A percentile compares a stretch with the other conserved stretches of the same genome.
Conservation (phyloP, 192 early-diverging fungal species). For the Backusella westeae region DNA sequence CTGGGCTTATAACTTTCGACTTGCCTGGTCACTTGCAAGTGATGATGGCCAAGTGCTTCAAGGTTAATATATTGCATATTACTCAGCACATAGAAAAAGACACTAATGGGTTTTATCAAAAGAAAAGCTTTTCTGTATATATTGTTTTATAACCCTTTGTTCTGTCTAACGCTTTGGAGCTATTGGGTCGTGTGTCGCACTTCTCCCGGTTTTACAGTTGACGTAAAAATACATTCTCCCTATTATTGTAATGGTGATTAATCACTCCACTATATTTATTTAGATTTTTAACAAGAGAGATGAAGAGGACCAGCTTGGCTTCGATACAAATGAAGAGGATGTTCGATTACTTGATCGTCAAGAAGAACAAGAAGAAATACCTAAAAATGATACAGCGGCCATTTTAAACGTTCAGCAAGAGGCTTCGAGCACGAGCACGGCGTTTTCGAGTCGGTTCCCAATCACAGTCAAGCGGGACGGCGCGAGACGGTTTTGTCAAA, state of each 20-base stretch:
- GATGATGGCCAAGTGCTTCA: conserved; percentile 19
- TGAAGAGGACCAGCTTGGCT: conserved; percentile 3
- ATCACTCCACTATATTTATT: no score
- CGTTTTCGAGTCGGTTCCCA: background rate
- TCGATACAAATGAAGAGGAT: conserved; percentile 14
- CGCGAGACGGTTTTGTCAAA: conserved; percentile 33
- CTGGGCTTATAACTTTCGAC: conserved; percentile 16
- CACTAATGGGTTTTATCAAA: background rate
- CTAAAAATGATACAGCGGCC: background rate
- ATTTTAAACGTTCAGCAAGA: background rate
- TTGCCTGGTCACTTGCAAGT: background rate
- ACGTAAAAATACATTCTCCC: background rate
- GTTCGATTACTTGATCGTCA: conserved; percentile 14
- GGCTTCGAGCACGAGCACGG: background rate
- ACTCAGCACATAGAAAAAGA: no score
- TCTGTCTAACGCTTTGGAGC: conserved; percentile 15
- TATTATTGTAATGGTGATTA: background rate
- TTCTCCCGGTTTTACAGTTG: conserved; percentile 23
- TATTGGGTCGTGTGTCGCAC: conserved; percentile 23
- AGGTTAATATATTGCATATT: conserved; percentile 1
- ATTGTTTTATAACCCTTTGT: conserved; percentile 22
- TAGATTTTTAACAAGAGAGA: conserved; percentile 1
- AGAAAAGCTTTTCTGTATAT: conserved; percentile 17
- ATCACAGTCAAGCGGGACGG: conserved; percentile 35
- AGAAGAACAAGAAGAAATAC: background rate